phyloP scores from a whole-genome alignment of 139 green algal genomes.

The Coccomyxa sp. region DNA sequence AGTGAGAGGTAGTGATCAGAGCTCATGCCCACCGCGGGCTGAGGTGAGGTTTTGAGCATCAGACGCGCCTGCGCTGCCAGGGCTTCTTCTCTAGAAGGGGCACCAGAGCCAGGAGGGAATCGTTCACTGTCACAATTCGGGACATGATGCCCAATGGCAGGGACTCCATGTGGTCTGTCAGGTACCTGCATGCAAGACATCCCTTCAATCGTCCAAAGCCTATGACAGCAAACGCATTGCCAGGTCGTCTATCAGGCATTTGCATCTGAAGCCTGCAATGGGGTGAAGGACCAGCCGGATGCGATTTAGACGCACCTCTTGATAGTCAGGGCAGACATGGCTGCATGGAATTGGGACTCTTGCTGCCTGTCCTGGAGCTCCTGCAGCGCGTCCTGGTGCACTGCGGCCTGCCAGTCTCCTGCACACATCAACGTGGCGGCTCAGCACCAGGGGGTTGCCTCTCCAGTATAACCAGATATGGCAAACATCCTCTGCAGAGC shows the following conservation, averaged over 20 bases:
- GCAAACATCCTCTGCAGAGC: no score
- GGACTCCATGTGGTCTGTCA: constrained; percentile 61
- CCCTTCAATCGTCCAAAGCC: background rate
- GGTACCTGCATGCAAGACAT: constrained; percentile 44
- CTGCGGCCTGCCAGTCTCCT: no score
- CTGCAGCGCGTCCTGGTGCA: no score
- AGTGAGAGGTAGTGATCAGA: no score
- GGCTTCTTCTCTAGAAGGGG: constrained; percentile 73
- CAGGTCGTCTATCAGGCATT: no score
- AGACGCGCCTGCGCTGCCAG: constrained; percentile 47
- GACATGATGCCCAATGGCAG: constrained; percentile 64
- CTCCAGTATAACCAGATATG: no score
- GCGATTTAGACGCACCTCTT: constrained; percentile 34
- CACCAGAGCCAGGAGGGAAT: constrained; percentile 71
- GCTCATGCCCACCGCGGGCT: no score
- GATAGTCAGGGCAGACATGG: constrained; percentile 67
- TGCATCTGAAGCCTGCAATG: no score
- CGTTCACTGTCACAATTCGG: constrained; percentile 60
- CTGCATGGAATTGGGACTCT: constrained; percentile 60
- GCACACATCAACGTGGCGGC: no score
- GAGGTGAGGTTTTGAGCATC: no score
- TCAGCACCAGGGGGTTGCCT: no score
- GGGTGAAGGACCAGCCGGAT: no score
- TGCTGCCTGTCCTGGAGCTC: constrained; percentile 56
- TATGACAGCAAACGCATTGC: background rate